Evolutionary conservation across 2,329 filamentous ascomycete genomes (phyloP).

Genomic region (Tolypocladium nubicola): DNA sequence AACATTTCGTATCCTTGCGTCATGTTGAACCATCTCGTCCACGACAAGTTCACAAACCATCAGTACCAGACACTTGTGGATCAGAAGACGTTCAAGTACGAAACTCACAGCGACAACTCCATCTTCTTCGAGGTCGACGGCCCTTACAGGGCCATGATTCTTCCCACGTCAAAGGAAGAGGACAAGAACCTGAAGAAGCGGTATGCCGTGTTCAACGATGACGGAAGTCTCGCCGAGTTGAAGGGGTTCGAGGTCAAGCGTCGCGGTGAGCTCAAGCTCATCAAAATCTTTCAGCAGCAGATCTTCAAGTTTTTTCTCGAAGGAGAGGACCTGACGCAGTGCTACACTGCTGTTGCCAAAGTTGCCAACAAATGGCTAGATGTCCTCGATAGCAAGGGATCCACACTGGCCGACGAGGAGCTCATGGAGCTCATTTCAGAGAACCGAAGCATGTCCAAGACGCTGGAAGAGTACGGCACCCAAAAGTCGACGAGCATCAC

Average conservation of each 20-base stretch:
- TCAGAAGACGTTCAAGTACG: conserved; percentile 71
- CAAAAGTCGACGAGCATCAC: conserved; percentile 99
- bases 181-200: conserved; percentile 99
- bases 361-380: conserved; percentile 96
- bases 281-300: conserved; percentile 99
- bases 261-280: conserved; percentile 93
- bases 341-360: conserved; percentile 83
- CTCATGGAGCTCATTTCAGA: conserved; percentile 99
- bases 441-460: conserved; percentile 97
- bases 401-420: conserved; percentile 88
- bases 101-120: conserved; percentile 96
- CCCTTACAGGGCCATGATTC: conserved; percentile 92
- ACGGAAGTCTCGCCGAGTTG: conserved; percentile 86
- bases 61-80: conserved; percentile 91
- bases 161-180: conserved; percentile 96
- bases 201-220: conserved; percentile 98
- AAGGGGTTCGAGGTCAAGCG: conserved; percentile 98
- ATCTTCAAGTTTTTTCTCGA: conserved; percentile 99
- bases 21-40: conserved; percentile 97
- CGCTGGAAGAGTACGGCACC: conserved; percentile 84
- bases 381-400: conserved; percentile 78
- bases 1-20: conserved; percentile 97
- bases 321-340: conserved; percentile 75
- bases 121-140: conserved; percentile 99
- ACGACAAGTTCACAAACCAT: conserved; percentile 89